Base-by-base conservation (phyloP, 1,284 basidiomycete species). In the Fomitopsis palustris region DNA sequence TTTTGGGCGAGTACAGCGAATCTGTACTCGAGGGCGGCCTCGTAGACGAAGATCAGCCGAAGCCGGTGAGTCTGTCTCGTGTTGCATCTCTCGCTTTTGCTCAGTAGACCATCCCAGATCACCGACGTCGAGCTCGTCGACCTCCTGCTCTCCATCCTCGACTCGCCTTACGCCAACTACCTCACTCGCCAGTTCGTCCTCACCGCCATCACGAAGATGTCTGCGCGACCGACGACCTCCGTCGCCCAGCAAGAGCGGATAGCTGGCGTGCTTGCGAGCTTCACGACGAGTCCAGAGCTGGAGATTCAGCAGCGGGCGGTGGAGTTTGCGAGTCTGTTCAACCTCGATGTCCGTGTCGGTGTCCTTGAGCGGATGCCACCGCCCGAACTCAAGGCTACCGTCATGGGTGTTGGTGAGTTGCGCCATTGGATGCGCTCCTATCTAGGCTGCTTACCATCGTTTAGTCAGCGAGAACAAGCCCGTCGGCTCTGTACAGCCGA, bases 291-390 rank as follows among this genome's bases (percentile, higher is more conserved):
- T 69, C 88, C 90, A 0, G 96, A 99, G 72, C 80, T 99, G 23
- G 97, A 99, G 75, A 81, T 97, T 51, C 97, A 99, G 73, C 96
- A 98, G 72, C 87, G 97, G 47, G 89, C 95, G 0, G 94, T 99
- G 8, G 97, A 99, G 74, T 98, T 96, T 73, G 90, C 90, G 0
- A 92, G 86, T 67, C 73, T 99, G 63, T 91, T 95, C 69, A 82
- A 78, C 37, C 71, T 90, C 17, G 90, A 94, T 43, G 79, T 96
- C 35, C 84, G 88, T 58, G 83, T 85, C n/a, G 97, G 95, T 49
- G 95, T 99, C 0, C 75, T 99, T 60, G 97, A 99, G 78, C 86
- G 95, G 58, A 99, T 99, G 97, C 97, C 97, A 7, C 92, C 95
- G 5, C 97, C 97, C 2, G 96, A 99, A 74, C 78, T 99, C 68